Percentiles rank a stretch among this genome's conserved stretches.
Conservation (phyloP, 2,329 filamentous ascomycete genomes). For the Diaporthe citri region DNA sequence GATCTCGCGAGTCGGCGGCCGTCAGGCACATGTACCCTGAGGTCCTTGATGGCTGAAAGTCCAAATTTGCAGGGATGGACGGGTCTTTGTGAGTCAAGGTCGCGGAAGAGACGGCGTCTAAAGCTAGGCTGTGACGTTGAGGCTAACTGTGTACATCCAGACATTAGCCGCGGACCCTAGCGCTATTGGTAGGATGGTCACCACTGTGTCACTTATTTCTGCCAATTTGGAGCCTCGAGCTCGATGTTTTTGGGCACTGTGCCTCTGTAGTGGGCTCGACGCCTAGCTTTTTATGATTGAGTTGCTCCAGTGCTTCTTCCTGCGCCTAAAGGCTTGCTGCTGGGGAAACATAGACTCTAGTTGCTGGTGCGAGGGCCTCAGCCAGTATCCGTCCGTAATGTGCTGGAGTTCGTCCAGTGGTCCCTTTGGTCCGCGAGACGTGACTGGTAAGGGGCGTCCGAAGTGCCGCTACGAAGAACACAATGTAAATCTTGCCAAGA, state of each 20-base stretch:
- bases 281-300: not conserved
- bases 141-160: not conserved
- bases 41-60: not conserved
- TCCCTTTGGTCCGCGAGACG: not conserved
- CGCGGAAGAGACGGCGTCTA: not conserved
- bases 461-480: not conserved
- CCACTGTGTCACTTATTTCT: not conserved
- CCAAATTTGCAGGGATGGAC: not conserved
- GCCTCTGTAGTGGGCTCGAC: not conserved
- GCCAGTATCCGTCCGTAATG: not conserved
- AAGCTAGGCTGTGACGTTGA: not conserved
- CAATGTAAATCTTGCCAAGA: too few relatives aligned
- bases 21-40: too few relatives aligned
- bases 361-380: not conserved
- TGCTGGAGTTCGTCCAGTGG: not conserved
- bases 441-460: not conserved
- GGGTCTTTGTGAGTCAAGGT: constrained; percentile 7
- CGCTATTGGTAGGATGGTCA: not conserved
- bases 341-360: not conserved
- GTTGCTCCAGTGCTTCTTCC: not conserved
- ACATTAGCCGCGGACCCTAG: not conserved
- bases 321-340: not conserved
- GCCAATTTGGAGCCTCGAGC: too few relatives aligned
- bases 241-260: not conserved
- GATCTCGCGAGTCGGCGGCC: too few relatives aligned